phyloP scores from a whole-genome alignment of 805 yeast species.

The Yarrowia keelungensis region DNA sequence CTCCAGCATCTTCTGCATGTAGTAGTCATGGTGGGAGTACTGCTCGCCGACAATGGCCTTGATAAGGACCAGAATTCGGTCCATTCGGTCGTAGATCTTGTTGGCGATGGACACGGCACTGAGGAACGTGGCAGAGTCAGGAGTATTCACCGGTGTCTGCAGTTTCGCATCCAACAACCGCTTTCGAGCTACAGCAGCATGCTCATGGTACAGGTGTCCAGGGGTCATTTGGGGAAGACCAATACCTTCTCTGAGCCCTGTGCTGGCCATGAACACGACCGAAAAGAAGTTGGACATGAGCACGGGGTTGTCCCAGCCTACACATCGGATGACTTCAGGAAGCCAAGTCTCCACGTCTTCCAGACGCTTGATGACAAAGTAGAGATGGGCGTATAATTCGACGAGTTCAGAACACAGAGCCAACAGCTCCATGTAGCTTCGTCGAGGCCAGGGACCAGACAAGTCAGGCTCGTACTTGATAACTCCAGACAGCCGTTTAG shows the following conservation, averaged over 20 bases:
- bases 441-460: slow-evolving; percentile 50
- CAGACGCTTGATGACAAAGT: slow-evolving; percentile 46
- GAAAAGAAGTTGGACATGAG: slow-evolving; percentile 48
- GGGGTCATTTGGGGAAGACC: slow-evolving; percentile 50
- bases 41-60: slow-evolving; percentile 51
- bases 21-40: slow-evolving; percentile 44
- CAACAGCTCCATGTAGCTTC: slow-evolving; percentile 47
- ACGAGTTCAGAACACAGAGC: slow-evolving; percentile 45
- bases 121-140: slow-evolving; percentile 44
- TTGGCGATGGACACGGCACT: slow-evolving; percentile 45
- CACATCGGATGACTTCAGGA: slow-evolving; percentile 42
- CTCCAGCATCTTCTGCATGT: slow-evolving; percentile 39
- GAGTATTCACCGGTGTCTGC: slow-evolving; percentile 30
- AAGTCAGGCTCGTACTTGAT: slow-evolving; percentile 49
- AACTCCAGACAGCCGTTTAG: slow-evolving; percentile 18
- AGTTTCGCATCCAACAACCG: background rate
- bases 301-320: slow-evolving; percentile 49
- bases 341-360: slow-evolving; percentile 44
- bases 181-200: slow-evolving; percentile 21
- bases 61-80: slow-evolving; percentile 46
- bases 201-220: slow-evolving; percentile 43
- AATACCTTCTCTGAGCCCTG: slow-evolving; percentile 45
- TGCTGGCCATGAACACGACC: slow-evolving; percentile 47
- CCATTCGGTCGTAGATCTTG: slow-evolving; percentile 48
- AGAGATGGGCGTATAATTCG: slow-evolving; percentile 45